Evolutionary conservation across 2,329 filamentous ascomycete species (phyloP).

Genomic region (Rhinocladiella similis): DNA sequence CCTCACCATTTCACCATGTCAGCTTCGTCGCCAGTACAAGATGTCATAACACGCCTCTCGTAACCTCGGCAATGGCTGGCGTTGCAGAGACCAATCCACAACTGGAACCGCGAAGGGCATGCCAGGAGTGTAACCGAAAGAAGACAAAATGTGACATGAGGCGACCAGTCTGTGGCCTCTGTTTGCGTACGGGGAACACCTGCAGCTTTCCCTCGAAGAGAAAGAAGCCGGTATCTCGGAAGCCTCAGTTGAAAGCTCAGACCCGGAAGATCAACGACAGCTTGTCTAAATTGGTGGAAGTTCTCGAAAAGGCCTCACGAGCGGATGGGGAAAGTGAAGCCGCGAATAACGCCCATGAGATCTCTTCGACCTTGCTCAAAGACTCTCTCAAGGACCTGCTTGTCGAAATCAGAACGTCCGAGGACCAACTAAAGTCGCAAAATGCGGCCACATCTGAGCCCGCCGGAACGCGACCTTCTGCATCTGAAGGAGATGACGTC

Average conservation of each 20-base stretch:
- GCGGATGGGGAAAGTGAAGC: neutral
- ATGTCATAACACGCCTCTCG: neutral
- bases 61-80: slow-evolving; percentile 6
- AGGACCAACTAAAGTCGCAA: neutral
- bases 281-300: slow-evolving; percentile 14
- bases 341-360: slow-evolving; percentile 7
- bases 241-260: slow-evolving; percentile 18
- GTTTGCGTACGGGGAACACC: slow-evolving; percentile 19
- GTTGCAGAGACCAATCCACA: neutral
- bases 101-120: slow-evolving; percentile 16
- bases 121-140: slow-evolving; percentile 23
- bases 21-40: neutral
- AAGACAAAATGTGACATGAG: slow-evolving; percentile 25
- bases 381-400: slow-evolving; percentile 19
- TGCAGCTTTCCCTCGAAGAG: slow-evolving; percentile 20
- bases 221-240: slow-evolving; percentile 16
- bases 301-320: slow-evolving; percentile 19
- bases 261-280: slow-evolving; percentile 19
- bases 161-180: slow-evolving; percentile 21
- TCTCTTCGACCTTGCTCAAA: slow-evolving; percentile 10
- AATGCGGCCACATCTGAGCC: neutral
- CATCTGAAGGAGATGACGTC: slow-evolving; percentile 9
- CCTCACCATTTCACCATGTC: neutral
- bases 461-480: neutral
- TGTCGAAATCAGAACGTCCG: slow-evolving; percentile 14